Base-by-base conservation (phyloP, 495 filamentous ascomycete genomes). In the Oidiodendron maius region DNA sequence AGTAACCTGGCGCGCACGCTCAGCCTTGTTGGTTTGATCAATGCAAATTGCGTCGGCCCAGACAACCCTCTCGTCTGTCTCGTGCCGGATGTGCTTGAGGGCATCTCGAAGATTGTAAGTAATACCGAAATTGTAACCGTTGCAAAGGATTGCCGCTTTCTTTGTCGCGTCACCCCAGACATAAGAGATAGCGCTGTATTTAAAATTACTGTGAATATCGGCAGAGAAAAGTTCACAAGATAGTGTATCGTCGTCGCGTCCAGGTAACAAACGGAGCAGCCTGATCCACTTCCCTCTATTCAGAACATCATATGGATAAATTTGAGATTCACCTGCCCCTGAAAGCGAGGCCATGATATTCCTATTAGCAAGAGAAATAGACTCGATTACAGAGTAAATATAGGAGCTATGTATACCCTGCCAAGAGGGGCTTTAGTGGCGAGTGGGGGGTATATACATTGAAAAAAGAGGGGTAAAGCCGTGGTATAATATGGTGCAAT, bases 1-100 rank as follows among this genome's bases (percentile, higher is more conserved):
- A 16, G 39, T 37, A 3, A 69, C 59, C 30, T 70, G 67, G n/a
- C 44, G 28, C 8, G 40, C 43, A 42, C 58, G 65, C 26, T 69
- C 64, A 2, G 50, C 24, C 3, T 51, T 21, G 41, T 66, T 44
- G 5, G 44, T 22, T 48, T 71, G 67, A 47, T n/a, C n/a, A n/a
- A n/a, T n/a, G n/a, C n/a, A n/a, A n/a, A n/a, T n/a, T n/a, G n/a
- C n/a, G n/a, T n/a, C 67, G 12, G 57, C 40, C 62, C 44, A 46
- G 22, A 56, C 8, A n/a, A 32, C n/a, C 28, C 28, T 8, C 8
- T 8, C 28, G 8, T 8, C n/a, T n/a, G 8, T n/a, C 8, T 8
- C 8, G n/a, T 32, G n/a, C n/a, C 28, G 28, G n/a, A 32, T 8
- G 28, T n/a, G 28, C n/a, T 32, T 32, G 28, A 32, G n/a, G 8